Base-by-base conservation (phyloP, 441 rosid genomes). In the Breynia disticha region DNA sequence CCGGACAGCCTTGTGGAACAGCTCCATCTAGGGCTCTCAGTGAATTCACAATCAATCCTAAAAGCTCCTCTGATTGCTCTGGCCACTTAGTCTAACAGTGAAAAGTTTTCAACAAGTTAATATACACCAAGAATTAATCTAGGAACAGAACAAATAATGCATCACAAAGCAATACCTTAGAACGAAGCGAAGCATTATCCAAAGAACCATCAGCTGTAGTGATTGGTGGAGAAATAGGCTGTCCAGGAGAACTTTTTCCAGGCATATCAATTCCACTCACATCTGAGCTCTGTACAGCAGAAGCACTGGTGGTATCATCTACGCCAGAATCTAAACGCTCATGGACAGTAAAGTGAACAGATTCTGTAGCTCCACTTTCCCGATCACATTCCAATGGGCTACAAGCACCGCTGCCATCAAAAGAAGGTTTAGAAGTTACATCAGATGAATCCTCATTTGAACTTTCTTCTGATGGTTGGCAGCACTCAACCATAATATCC, bases 401-500 rank as follows among this genome's bases (percentile, higher is more conserved):
- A 72, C 81, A 74, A 57, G 76, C 76, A 63, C 78, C 80, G 20
- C 81, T 72, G 64, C 68, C 73, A 76, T 80, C 76, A 62, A 65
- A 71, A 62, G 81, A 74, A 67, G 74, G 65, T 75, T 79, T 87
- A 45, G 82, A 69, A 62, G 63, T 71, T 21, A 57, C 62, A 72
- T 71, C 87, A 63, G 87, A 77, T 35, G 81, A 68, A 55, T 77
- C 87, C 55, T 76, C 74, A 50, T 67, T 75, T 53, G 73, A 71
- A 72, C 78, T 76, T 77, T 76, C 95, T 68, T 89, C 96, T 6
- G 86, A 83, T 59, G 97, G 94, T 64, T 87, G 95, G 84, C 99
- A 94, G 67, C 97, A 90, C 77, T 94, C 96, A 21, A 94, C 99
- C 99, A 94, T 90, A 65, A 87, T 94, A 78, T 94, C 97, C 68